phyloP scores from a whole-genome alignment of 1,139 yeast genomes.

The Candida tropicalis region DNA sequence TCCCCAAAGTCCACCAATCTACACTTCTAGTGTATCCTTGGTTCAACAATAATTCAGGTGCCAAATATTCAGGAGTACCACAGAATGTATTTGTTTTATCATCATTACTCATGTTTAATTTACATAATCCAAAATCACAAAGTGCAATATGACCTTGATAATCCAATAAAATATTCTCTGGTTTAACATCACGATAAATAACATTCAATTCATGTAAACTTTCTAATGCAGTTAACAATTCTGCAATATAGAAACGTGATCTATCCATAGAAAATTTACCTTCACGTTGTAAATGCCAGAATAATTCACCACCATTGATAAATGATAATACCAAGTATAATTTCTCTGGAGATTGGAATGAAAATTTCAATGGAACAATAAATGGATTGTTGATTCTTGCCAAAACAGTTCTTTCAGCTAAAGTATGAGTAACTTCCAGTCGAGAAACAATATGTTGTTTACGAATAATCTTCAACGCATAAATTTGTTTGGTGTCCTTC shows the following conservation, averaged over 20 bases:
- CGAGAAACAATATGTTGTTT: conserved; percentile 93
- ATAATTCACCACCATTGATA: conserved; percentile 96
- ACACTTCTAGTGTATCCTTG: conserved; percentile 95
- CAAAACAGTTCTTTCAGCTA: conserved; percentile 93
- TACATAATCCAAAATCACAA: conserved; percentile 96
- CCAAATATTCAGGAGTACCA: conserved; percentile 95
- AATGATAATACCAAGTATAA: conserved; percentile 87
- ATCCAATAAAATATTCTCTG: conserved; percentile 90
- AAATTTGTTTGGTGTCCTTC: conserved; percentile 90
- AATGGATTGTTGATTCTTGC: conserved; percentile 96
- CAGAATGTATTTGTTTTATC: conserved; percentile 94
- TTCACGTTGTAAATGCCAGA: conserved; percentile 90
- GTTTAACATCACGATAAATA: conserved; percentile 92
- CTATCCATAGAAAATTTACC: conserved; percentile 89
- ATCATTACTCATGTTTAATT: conserved; percentile 85
- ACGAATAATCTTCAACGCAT: conserved; percentile 90
- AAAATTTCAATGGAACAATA: conserved; percentile 94
- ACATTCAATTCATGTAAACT: conserved; percentile 88
- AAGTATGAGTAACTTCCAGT: conserved; percentile 92
- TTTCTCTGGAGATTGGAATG: conserved; percentile 95
- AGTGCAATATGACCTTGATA: conserved; percentile 97
- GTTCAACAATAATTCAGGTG: conserved; percentile 89
- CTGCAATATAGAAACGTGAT: conserved; percentile 92
- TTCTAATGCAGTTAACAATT: conserved; percentile 87
- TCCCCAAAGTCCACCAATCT: conserved; percentile 98